Base-by-base conservation (phyloP, 78 protist genomes). In the Protostelium mycophagum region DNA sequence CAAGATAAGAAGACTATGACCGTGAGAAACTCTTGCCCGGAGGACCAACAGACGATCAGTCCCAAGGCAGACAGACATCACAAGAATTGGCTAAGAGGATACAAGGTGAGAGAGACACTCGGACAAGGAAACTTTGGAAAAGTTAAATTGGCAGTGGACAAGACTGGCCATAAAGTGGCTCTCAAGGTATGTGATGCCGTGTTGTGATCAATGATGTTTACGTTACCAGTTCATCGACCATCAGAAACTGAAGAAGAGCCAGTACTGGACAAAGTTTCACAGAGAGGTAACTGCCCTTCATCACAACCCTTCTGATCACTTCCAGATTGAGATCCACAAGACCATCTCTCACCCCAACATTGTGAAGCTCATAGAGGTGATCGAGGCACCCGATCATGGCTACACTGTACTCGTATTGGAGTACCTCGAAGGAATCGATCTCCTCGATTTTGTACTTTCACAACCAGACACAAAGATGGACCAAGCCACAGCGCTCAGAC, bases 331-430 rank as follows among this genome's bases (percentile, higher is more conserved):
- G 38, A 91, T 92, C 31, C 90, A 90, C 91, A 88, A 83, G 85
- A 83, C 88, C 36, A 38, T 91, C 83, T 90, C 87, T 36, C 96
- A 94, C 89, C 95, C 96, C 35, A 87, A 94, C 73, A 94, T 94
- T 38, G 93, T 90, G 0, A 94, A 88, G 84, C 10, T 94, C 36
- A 86, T 88, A 1, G 96, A 92, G 38, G 91, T 94, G 34, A 63
- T 92, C 5, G 94, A 91, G 37, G 89, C 85, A 5, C 63, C 37
- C 35, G 90, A 86, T 23, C 90, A 85, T n/a, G 83, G 37, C 1
- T 39, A 83, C 36, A 89, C 95, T 0, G 88, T 83, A 38, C 36
- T 92, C 39, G 38, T 92, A 0, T 88, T 89, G 0, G 95, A 92
- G 34, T 92, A 92, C 84, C 83, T 88, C 10, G 90, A 91, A 28